Conservation (phyloP, 805 yeast genomes). For the Wickerhamomyces hampshirensis region DNA sequence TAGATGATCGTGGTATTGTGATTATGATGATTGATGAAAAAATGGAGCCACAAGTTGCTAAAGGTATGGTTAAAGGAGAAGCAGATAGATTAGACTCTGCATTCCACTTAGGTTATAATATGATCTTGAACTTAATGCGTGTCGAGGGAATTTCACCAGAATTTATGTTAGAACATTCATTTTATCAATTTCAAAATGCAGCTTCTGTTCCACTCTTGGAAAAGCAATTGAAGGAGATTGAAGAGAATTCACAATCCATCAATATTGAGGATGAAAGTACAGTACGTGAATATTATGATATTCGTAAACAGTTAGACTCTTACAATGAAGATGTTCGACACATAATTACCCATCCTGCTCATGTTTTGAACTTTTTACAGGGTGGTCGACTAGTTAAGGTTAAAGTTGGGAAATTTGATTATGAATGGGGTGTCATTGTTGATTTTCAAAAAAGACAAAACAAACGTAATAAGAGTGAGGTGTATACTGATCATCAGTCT, state of each 20-base stretch:
- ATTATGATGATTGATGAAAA: slow-evolving; percentile 99
- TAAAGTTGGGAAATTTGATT: slow-evolving; percentile 53
- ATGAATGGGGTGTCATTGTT: slow-evolving; percentile 96
- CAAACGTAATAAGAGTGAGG: slow-evolving; percentile 53
- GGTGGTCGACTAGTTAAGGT: slow-evolving; percentile 82
- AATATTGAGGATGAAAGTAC: slow-evolving; percentile 68
- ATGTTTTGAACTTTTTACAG: slow-evolving; percentile 77
- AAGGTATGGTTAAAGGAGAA: slow-evolving; percentile 99
- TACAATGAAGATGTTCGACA: slow-evolving; percentile 76
- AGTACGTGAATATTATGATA: slow-evolving; percentile 78
- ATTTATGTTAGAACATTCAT: slow-evolving; percentile 91
- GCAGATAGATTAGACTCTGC: slow-evolving; percentile 98
- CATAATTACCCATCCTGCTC: slow-evolving; percentile 87
- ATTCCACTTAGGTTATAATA: slow-evolving; percentile 94
- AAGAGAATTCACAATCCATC: slow-evolving; percentile 42
- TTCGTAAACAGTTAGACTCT: slow-evolving; percentile 62
- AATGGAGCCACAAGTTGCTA: slow-evolving; percentile 99
- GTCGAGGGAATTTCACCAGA: slow-evolving; percentile 99
- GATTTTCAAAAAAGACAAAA: slow-evolving; percentile 66
- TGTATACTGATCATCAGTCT: slow-evolving; percentile 79
- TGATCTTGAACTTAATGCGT: slow-evolving; percentile 92
- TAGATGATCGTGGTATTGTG: slow-evolving; percentile 98
- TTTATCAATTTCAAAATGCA: slow-evolving; percentile 92
- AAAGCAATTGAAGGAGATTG: slow-evolving; percentile 50
- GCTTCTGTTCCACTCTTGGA: slow-evolving; percentile 86